Conservation (phyloP, 2,329 filamentous ascomycete species). For the Phaeosphaeria sp. region DNA sequence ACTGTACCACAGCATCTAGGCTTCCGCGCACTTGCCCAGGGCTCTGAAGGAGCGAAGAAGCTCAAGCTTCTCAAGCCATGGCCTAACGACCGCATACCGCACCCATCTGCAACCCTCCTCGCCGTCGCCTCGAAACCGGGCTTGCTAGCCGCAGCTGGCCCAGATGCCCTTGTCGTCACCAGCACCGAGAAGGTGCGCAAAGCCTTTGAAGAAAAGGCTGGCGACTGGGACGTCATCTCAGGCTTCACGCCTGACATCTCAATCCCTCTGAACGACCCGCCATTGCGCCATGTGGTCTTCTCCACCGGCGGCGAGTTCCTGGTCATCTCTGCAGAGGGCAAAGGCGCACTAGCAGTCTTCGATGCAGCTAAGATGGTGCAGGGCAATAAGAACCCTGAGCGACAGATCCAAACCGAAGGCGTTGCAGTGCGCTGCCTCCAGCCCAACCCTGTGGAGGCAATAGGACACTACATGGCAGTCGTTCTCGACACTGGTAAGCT, state of each 20-base stretch:
- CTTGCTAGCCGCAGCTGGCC: conserved; percentile 85
- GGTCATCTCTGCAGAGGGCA: conserved; percentile 79
- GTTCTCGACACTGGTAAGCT: conserved; percentile 83
- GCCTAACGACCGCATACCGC: conserved; percentile 71
- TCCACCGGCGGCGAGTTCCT: conserved; percentile 87
- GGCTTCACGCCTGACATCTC: conserved; percentile 75
- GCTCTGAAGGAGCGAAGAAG: conserved; percentile 78
- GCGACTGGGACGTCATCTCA: conserved; percentile 69
- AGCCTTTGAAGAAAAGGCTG: conserved; percentile 65
- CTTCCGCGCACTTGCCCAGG: conserved; percentile 66
- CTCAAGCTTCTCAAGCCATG: conserved; percentile 78
- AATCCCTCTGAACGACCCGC: conserved; percentile 67
- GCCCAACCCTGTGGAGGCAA: conserved; percentile 79
- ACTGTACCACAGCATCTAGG: conserved; percentile 72
- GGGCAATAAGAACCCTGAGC: conserved; percentile 67
- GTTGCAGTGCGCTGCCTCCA: conserved; percentile 74
- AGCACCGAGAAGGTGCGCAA: conserved; percentile 79
- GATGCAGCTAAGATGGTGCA: conserved; percentile 75
- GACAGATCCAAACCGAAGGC: conserved; percentile 79
- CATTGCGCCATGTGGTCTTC: conserved; percentile 88
- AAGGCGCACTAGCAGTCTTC: conserved; percentile 80
- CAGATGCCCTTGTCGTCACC: conserved; percentile 77
- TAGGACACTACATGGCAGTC: conserved; percentile 77
- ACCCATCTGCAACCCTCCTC: conserved; percentile 80
- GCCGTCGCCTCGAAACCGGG: conserved; percentile 81